Percentiles rank a stretch among this genome's conserved stretches.
phyloP scores from a whole-genome alignment of 2,329 filamentous ascomycete species.

The Coniochaeta hoffmannii region DNA sequence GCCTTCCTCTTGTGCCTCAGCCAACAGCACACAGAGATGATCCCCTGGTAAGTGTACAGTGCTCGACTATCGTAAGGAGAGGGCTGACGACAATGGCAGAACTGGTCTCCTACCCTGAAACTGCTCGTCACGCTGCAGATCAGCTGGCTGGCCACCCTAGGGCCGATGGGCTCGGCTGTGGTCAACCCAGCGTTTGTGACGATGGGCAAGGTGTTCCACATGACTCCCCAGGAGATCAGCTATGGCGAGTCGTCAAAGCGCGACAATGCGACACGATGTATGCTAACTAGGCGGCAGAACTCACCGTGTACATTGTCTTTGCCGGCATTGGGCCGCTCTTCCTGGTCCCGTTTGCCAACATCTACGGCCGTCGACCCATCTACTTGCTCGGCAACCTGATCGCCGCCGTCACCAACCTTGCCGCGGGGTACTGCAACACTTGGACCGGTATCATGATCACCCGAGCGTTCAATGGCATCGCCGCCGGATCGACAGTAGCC shows the following conservation, averaged over 20 bases:
- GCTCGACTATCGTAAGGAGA: not conserved
- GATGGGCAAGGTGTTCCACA: constrained; percentile 20
- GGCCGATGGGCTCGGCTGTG: constrained; percentile 18
- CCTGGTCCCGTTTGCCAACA: constrained; percentile 21
- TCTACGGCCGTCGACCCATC: constrained; percentile 25
- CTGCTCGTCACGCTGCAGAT: constrained; percentile 19
- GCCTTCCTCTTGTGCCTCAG: constrained; percentile 16
- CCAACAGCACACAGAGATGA: constrained; percentile 15
- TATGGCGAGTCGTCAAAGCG: constrained; percentile 1
- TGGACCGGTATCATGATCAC: constrained; percentile 14
- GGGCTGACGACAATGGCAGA: constrained; percentile 7
- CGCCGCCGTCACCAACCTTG: constrained; percentile 19
- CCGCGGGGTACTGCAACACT: constrained; percentile 14
- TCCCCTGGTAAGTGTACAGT: constrained; percentile 10
- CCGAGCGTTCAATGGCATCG: constrained; percentile 14
- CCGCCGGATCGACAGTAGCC: constrained; percentile 9
- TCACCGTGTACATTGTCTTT: constrained; percentile 22
- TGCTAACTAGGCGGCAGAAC: not conserved
- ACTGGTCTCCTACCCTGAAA: constrained; percentile 17
- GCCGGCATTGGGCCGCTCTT: constrained; percentile 22
- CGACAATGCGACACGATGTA: not conserved
- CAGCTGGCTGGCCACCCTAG: constrained; percentile 22
- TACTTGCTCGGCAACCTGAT: constrained; percentile 22
- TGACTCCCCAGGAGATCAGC: constrained; percentile 19
- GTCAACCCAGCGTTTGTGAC: constrained; percentile 25